A percentile compares a stretch with the other conserved stretches of the same genome.
Conservation (phyloP, 139 green algal species). For the Yamagishiella unicocca region DNA sequence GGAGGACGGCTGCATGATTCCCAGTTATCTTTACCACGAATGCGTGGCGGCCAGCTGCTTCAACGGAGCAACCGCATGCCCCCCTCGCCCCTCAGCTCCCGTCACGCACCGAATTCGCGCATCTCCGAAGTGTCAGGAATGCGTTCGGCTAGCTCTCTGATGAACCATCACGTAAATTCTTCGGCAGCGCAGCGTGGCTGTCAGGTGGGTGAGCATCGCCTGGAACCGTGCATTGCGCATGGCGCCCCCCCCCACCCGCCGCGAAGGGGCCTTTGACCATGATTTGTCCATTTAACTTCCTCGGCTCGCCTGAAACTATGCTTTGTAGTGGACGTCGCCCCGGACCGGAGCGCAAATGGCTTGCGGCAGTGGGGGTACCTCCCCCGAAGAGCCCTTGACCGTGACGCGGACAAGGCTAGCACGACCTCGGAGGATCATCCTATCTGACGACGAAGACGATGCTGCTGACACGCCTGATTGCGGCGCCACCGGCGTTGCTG, state of each 20-base stretch:
- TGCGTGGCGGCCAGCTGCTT: background rate
- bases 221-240: no score
- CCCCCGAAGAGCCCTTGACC: slow-evolving; percentile 18
- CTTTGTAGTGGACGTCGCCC: no score
- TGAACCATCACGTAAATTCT: background rate
- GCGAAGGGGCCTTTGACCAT: no score
- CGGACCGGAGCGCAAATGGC: no score
- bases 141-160: background rate
- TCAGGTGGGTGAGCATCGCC: no score
- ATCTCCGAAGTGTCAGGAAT: background rate
- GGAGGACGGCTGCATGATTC: background rate
- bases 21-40: background rate
- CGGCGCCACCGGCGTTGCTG: background rate
- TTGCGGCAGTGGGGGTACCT: background rate
- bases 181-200: background rate
- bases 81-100: background rate
- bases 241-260: no score
- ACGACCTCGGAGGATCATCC: background rate
- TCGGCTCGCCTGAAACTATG: no score
- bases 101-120: background rate
- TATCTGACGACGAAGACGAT: slow-evolving; percentile 5
- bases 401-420: background rate
- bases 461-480: no score
- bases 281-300: no score
- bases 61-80: background rate